Evolutionary conservation across 2,329 filamentous ascomycete species (phyloP), one percentile per base, ranked within the genome.

Genomic region (Phyllosticta citribraziliensis): DNA sequence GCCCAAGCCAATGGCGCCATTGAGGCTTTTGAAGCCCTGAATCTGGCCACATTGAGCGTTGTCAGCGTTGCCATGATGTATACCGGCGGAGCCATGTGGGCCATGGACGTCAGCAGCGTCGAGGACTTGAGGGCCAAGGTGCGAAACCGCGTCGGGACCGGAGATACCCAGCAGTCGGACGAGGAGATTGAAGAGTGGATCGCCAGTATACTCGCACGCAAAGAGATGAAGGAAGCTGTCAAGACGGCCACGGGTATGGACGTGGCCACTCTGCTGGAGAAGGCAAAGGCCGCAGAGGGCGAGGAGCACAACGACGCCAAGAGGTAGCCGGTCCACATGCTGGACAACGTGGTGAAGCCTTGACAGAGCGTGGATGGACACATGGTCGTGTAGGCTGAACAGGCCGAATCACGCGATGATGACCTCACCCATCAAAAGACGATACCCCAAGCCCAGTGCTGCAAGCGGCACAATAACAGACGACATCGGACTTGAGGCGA

Each of bases 41-140:
- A 87, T 56, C 78, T 97, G 40, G 94, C 93, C 0, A 96, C 92
- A 0, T 81, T 97, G 67, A 96, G 96, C 68, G 89, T 94, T 12
- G 69, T 86, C 33, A 88, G 86, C 67, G 83, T 94, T 56, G 86
- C 82, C 0, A 84, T 96, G 72, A 84, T 95, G 81, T 75, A 82
- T 9, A 80, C 84, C 0, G 94, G 93, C 3, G 91, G 88, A 0
- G 73, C 86, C 11, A 79, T 89, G 64, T 96, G 88, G 81, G 86
- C 84, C 0, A 84, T 94, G 63, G 88, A 97, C 71, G 83, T 97
- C 40, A 75, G 73, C 27, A 75, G 75, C 33, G 47, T 78, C 47
- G 73, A 73, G 60, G 78, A 80, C 85, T 85, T 70, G 80, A 79
- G 54, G 58, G 84, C 75, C 81, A 84, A 82, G 74, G 86, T 78